These are phyloP conservation scores for Marvania coccoides DNA, from an alignment of 139 green algal species.

Conservation along the genomic window DNA sequence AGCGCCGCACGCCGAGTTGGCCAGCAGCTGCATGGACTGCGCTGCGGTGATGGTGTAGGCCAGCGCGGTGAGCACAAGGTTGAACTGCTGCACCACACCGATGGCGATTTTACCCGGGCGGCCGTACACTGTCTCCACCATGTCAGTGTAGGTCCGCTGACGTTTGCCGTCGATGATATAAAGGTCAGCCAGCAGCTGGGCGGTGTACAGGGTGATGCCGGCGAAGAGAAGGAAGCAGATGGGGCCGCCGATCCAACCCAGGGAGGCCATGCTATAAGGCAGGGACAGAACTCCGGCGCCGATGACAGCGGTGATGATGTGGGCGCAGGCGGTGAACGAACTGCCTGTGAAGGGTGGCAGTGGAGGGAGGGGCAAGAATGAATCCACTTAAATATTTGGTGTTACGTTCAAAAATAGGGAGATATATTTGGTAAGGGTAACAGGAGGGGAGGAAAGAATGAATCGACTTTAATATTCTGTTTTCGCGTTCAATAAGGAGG, in stretches of 20 bases:
- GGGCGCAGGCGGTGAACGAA: background rate
- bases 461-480: background rate
- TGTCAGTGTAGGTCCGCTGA: background rate
- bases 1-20: conserved; percentile 1
- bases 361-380: background rate
- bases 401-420: background rate
- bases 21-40: conserved; percentile 15
- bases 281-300: conserved; percentile 15
- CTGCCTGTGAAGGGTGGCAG: background rate
- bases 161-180: conserved; percentile 20
- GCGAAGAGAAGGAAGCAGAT: conserved; percentile 26
- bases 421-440: background rate
- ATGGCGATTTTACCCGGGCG: background rate
- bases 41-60: conserved; percentile 37
- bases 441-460: no score
- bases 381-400: background rate
- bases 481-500: background rate
- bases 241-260: conserved; percentile 20
- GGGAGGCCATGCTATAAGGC: conserved; percentile 12
- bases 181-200: conserved; percentile 25
- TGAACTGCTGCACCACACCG: conserved; percentile 32
- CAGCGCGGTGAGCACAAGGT: conserved; percentile 35
- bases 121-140: conserved; percentile 16
- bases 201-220: conserved; percentile 23
- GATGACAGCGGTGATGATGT: conserved; percentile 13